Evolutionary conservation across 2,329 filamentous ascomycete genomes (phyloP), one percentile per base, ranked within the genome.

Genomic region (Whalleya microplaca): DNA sequence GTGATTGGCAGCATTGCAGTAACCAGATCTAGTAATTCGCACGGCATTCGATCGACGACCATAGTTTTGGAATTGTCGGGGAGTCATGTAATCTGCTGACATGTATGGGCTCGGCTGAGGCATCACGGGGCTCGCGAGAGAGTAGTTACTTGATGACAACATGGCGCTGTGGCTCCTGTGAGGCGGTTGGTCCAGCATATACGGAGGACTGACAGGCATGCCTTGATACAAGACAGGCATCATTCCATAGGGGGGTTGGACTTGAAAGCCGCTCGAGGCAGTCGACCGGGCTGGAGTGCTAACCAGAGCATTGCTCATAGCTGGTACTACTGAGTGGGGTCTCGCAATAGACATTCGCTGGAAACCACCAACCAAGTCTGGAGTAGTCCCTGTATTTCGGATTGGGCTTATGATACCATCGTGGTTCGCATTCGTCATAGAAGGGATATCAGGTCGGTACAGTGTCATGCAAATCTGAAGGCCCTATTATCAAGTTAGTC

Each of bases 41-140:
- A 76, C 73, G 21, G 78, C 78, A 65, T 81, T 77, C 56, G 84
- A 78, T 48, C 82, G 79, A 10, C 80, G 80, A 50, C 65, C 62
- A 51, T 71, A 73, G 0, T 66, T 56, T 10, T 74, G 66, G 29
- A 76, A 64, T 29, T 68, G 53, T 51, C 76, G 74, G 2, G 76
- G 76, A 7, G 75, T 76, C 23, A 73, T 72, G 51, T 75, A 75
- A n/a, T 75, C 75, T 21, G 72, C 64, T 2, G 65, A 64, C 32
- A 66, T 55, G 50, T 66, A 65, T 2, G 64, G 55, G 27, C 59
- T 55, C 14, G 59, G 54, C 21, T 62, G 64, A 14, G 67, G 55
- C 53, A 66, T 53, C 44, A 68, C 52, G 4, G 69, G 64, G 49
- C 62, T 64, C n/a, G 65, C 51, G 21, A 68, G 57, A 12, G 66